Percentiles rank a stretch among this genome's conserved stretches.
Conservation (phyloP, 345 rosid species). For the Gossypium turneri region DNA sequence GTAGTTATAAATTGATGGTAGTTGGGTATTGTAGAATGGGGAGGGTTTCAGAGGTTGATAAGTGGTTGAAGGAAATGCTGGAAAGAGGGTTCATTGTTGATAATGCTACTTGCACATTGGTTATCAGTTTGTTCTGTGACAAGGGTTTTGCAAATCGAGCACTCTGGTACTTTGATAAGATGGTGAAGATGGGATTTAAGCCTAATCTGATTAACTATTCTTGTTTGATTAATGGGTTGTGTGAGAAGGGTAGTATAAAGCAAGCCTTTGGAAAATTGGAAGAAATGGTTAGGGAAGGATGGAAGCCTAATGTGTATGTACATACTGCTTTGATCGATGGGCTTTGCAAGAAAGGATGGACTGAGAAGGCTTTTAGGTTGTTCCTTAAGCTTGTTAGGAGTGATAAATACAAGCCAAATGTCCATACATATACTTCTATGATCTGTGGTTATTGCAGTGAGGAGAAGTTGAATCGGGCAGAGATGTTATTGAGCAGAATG, state of each 20-base stretch:
- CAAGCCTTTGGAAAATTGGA: slow-evolving; percentile 83
- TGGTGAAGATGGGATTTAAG: slow-evolving; percentile 51
- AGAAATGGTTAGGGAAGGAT: slow-evolving; percentile 74
- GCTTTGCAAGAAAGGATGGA: slow-evolving; percentile 89
- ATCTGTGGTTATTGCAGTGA: slow-evolving; percentile 78
- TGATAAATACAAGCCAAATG: slow-evolving; percentile 63
- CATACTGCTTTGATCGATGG: slow-evolving; percentile 79
- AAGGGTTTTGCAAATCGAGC: slow-evolving; percentile 59
- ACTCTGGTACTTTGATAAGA: slow-evolving; percentile 61
- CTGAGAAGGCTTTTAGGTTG: slow-evolving; percentile 83
- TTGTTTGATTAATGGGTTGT: slow-evolving; percentile 67
- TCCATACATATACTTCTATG: slow-evolving; percentile 77
- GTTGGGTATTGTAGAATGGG: slow-evolving; percentile 55
- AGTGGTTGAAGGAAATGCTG: slow-evolving; percentile 65
- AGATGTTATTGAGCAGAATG: slow-evolving; percentile 81
- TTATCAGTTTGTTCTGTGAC: slow-evolving; percentile 47
- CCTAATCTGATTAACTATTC: slow-evolving; percentile 77
- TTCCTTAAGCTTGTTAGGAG: slow-evolving; percentile 73
- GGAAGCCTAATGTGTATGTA: slow-evolving; percentile 83
- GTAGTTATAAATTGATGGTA: slow-evolving; percentile 59
- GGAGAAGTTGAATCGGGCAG: slow-evolving; percentile 73
- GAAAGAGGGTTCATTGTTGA: slow-evolving; percentile 59
- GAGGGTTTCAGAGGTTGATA: slow-evolving; percentile 56
- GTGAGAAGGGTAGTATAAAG: slow-evolving; percentile 79
- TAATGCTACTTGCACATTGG: slow-evolving; percentile 66